Evolutionary conservation across 1,139 yeast species (phyloP), one percentile per base, ranked within the genome.

Genomic region (Suhomyces atakaporum): DNA sequence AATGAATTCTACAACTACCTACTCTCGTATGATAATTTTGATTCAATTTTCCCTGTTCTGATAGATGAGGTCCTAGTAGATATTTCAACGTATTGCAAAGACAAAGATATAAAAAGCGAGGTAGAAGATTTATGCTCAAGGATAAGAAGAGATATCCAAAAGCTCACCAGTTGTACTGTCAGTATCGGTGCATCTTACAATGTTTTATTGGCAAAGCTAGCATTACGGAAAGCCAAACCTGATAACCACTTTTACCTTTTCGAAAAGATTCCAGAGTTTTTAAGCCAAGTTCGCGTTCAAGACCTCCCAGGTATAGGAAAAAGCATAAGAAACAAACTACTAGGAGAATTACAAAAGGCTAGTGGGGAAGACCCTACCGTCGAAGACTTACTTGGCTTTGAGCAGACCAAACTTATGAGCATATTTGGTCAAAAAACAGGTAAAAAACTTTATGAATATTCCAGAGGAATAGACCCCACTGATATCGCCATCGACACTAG

Each of bases 41-140:
- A 83, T 47, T 62, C 77, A 6, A 73, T 92, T 2, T 71, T 79
- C 28, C 97, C 98, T 0, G 89, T 92, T 0, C 88, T 94, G 49
- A 81, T 92, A 4, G 98, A 92, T 58, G 98, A 92, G 54, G 96
- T 88, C 0, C 62, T 92, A 19, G 60, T 90, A 10, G 96, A 90
- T 48, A 72, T 83, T 2, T 65, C 86, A 0, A 49, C 75, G 0
- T 45, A 68, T 31, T 57, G 64, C 35, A 44, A 30, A 15, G 21
- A 30, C 9, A 35, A 30, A 3, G 43, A 41, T 13, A 47, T 47
- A 12, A 44, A 27, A 18, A 42, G 46, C 4, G 43, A 36, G 4
- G 62, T 66, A 0, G 39, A 45, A 1, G 42, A 47, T 4, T 53
- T 79, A 1, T 62, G 73, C 20, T 38, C 45, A 4, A 49, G 54